These are phyloP conservation scores for Phytophthora idaei DNA, from an alignment of 352 stramenopile genomes.

Conservation along the genomic window DNA sequence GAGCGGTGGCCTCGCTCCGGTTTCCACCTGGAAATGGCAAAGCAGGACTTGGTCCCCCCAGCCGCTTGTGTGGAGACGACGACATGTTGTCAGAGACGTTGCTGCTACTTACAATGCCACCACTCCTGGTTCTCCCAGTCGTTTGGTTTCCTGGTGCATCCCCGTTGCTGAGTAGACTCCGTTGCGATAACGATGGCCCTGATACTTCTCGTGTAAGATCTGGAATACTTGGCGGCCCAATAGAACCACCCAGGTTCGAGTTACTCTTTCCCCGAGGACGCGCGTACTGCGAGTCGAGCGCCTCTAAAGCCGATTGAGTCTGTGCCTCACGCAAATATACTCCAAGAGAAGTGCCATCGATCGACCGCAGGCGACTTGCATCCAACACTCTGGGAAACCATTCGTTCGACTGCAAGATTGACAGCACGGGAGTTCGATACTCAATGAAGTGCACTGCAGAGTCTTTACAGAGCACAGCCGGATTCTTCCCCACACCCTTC, in stretches of 20 bases:
- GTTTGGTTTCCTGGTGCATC: constrained; percentile 20
- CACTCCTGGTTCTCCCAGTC: constrained; percentile 25
- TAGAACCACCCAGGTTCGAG: constrained; percentile 26
- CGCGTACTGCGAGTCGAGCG: constrained; percentile 34
- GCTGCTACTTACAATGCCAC: constrained; percentile 37
- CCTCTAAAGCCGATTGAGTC: constrained; percentile 40
- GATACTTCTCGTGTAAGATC: constrained; percentile 56
- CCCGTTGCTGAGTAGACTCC: constrained; percentile 39
- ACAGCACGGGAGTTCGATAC: constrained; percentile 49
- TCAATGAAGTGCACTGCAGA: constrained; percentile 65
- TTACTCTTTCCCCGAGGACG: constrained; percentile 49
- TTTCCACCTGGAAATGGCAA: constrained; percentile 33
- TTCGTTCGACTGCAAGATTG: constrained; percentile 50
- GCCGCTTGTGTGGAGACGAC: constrained; percentile 62
- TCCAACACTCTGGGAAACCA: constrained; percentile 59
- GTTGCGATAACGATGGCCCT: constrained; percentile 52
- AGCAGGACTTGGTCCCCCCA: constrained; percentile 23
- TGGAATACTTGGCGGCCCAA: constrained; percentile 34
- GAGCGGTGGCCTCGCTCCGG: constrained; percentile 19
- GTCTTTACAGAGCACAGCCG: constrained; percentile 49
- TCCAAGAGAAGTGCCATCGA: constrained; percentile 58
- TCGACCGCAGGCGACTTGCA: constrained; percentile 37
- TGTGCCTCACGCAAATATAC: constrained; percentile 67
- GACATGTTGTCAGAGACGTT: constrained; percentile 44
- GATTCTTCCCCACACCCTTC: constrained; percentile 39